Evolutionary conservation across 306 rosid species (phyloP).

Genomic region (Cucurbita maxima): DNA sequence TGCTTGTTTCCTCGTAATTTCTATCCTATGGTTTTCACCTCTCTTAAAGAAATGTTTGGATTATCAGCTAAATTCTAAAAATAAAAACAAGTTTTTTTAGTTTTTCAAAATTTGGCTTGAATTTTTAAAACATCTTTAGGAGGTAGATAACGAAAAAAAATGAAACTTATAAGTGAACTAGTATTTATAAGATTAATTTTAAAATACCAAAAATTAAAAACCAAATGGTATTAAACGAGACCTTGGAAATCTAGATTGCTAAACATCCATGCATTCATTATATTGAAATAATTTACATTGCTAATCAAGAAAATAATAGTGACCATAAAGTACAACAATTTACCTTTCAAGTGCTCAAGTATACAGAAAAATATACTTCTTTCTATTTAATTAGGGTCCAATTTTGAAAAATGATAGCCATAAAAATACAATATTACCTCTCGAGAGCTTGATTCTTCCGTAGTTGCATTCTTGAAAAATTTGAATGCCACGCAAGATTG

Average conservation of each 20-base stretch:
- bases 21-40: too few species aligned
- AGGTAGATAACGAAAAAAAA: too few species aligned
- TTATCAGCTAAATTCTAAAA: too few species aligned
- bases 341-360: not conserved
- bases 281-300: not conserved
- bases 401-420: not conserved
- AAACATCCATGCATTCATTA: not conserved
- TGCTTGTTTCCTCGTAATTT: too few species aligned
- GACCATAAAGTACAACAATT: not conserved
- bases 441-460: slow-evolving; percentile 88
- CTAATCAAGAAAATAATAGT: not conserved
- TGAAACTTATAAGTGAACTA: too few species aligned
- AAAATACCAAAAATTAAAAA: too few species aligned
- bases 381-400: not conserved
- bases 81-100: too few species aligned
- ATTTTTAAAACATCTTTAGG: too few species aligned
- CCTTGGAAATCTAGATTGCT: not conserved
- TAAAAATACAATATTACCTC: slow-evolving; percentile 37
- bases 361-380: not conserved
- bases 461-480: slow-evolving; percentile 90
- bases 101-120: too few species aligned
- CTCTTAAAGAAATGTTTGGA: too few species aligned
- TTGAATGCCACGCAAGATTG: slow-evolving; percentile 93
- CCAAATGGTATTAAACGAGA: too few species aligned
- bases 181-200: too few species aligned